Base-by-base conservation (phyloP, 2,329 filamentous ascomycete genomes). In the Teratosphaeria viscida region DNA sequence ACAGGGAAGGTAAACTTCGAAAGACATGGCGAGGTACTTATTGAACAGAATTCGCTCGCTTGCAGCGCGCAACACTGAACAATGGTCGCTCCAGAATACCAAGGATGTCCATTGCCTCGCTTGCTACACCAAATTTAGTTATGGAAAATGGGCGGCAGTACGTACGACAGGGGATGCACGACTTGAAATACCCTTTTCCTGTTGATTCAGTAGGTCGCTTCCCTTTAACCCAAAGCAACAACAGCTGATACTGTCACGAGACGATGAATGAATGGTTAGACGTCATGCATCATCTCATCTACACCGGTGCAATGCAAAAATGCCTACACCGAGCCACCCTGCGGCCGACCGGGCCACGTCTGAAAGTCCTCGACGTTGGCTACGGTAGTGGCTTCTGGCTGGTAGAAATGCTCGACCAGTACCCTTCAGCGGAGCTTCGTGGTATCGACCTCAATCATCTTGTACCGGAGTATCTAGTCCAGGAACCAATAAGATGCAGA, bases 371-470 rank as follows among this genome's bases (percentile, higher is more conserved):
- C 59, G 84, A 85, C 66, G 69, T 96, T 58, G 92, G 91, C 52
- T 92, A 88, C 63, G 92, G 92, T 23, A 95, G 90, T 0, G 91
- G 90, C 47, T 92, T 95, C 62, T 97, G 92, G 92, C 84, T 88
- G 49, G 89, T 95, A 67, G 88, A 92, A 65, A 87, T 96, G 75
- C 88, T 88, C 63, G 85, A 88, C 82, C 78, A 76, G 84, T 76
- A 67, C 58, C 60, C 66, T 5, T 35, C 60, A 10, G 56, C 60
- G 5, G 53, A 69, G 60, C 59, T 71, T 54, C 62, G 66, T 54
- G 69, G 65, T 7, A 62, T 68, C 32, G 70, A 71, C 60, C 64
- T 65, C 39, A 49, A 49, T 49, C 43, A 16, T 19, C 16, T 19
- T 10, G 59, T 58, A 57, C 52, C 57, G 2, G 10, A 14, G 10